Percentiles rank a stretch among this genome's conserved stretches.
These are phyloP conservation scores for Acanthamoeba royreba DNA, from an alignment of 208 protist genomes.

Conservation along the genomic window DNA sequence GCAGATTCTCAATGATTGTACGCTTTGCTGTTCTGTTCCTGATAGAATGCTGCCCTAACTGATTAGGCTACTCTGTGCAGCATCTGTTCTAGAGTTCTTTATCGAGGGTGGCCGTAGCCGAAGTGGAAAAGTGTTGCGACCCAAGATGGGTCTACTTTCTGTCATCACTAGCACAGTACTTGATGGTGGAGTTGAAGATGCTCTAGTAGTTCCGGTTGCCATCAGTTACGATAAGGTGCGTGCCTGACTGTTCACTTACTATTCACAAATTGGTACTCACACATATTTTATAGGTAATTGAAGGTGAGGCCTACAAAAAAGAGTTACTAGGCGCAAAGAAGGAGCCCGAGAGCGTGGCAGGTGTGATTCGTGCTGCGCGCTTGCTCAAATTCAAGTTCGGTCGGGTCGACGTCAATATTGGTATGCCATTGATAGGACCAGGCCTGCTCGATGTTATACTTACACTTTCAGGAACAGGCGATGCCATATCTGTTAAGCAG, in stretches of 20 bases:
- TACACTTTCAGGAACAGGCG: background rate
- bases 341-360: background rate
- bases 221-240: conserved; percentile 61
- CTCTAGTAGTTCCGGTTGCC: conserved; percentile 55
- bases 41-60: background rate
- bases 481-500: background rate
- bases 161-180: conserved; percentile 50
- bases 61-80: background rate
- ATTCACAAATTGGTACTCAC: background rate
- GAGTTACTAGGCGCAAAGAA: conserved; percentile 58
- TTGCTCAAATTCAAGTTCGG: conserved; percentile 30
- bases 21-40: background rate
- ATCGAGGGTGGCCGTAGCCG: conserved; percentile 69
- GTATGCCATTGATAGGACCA: background rate
- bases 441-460: background rate
- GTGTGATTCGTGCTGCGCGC: background rate
- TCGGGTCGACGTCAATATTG: conserved; percentile 3
- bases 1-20: conserved; percentile 35
- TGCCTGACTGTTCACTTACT: background rate
- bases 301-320: conserved; percentile 46
- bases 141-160: conserved; percentile 56
- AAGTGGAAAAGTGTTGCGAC: conserved; percentile 62
- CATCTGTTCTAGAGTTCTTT: conserved; percentile 57
- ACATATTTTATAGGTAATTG: background rate
- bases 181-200: conserved; percentile 43